Percentiles rank a stretch among this genome's conserved stretches.
These are phyloP conservation scores for Berberis thunbergii DNA, from an alignment of 164 flowering plant genomes.

Conservation along the genomic window DNA sequence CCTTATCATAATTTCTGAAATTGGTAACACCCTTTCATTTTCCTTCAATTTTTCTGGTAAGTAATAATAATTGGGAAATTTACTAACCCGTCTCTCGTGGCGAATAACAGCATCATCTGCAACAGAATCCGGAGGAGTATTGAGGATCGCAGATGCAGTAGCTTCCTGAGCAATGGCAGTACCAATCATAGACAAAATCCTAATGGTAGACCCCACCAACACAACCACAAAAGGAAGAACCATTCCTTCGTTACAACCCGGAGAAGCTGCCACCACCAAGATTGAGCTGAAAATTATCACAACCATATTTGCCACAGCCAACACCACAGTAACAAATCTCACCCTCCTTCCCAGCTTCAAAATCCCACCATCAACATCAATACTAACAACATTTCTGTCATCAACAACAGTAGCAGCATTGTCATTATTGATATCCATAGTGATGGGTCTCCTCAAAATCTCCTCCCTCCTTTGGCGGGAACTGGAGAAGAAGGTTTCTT, in stretches of 20 bases:
- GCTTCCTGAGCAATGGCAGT: slow-evolving; percentile 53
- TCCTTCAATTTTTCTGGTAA: too few species aligned
- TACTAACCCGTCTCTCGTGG: slow-evolving; percentile 45
- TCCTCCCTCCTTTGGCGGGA: too few species aligned
- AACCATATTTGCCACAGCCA: slow-evolving; percentile 28
- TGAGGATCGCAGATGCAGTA: slow-evolving; percentile 38
- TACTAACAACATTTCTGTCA: too few species aligned
- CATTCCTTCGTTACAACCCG: slow-evolving; percentile 18
- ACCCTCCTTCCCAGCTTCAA: too few species aligned
- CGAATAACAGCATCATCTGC: slow-evolving; percentile 38
- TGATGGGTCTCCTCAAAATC: too few species aligned
- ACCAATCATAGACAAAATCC: slow-evolving; percentile 36
- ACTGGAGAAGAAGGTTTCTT: too few species aligned
- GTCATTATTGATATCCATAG: too few species aligned
- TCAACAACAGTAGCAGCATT: too few species aligned
- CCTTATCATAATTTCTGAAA: background rate
- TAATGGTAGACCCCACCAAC: slow-evolving; percentile 19
- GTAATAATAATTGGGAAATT: background rate
- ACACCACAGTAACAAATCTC: slow-evolving; percentile 25
- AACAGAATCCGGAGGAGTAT: slow-evolving; percentile 18
- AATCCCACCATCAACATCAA: too few species aligned
- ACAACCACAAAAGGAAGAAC: slow-evolving; percentile 23
- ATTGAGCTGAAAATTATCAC: slow-evolving; percentile 28
- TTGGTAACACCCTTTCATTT: background rate
- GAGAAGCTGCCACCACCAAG: slow-evolving; percentile 8